Evolutionary conservation across 139 green algal genomes (phyloP).

Genomic region (Nannochloris sp.): DNA sequence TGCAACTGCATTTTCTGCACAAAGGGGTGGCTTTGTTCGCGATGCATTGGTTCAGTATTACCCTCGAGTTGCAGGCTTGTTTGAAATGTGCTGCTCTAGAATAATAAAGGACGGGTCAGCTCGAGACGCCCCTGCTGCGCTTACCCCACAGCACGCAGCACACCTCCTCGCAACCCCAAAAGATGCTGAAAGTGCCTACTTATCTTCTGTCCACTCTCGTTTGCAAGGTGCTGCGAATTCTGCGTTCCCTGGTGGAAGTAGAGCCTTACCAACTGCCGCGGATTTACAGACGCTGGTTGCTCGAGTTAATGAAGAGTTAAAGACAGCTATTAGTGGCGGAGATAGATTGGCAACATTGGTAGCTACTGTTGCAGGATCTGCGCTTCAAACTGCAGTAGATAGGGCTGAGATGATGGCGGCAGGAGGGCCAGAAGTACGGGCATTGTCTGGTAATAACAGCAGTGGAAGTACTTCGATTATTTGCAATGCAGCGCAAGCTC

Average conservation of each 20-base stretch:
- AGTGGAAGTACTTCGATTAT: too few relatives aligned
- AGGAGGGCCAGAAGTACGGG: constrained; percentile 58
- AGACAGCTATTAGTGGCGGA: constrained; percentile 28
- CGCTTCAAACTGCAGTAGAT: constrained; percentile 37
- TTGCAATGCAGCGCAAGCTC: constrained; percentile 55
- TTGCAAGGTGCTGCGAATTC: constrained; percentile 8
- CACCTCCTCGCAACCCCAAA: constrained; percentile 46
- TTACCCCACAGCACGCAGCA: constrained; percentile 34
- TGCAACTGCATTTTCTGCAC: not conserved
- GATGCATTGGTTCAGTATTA: constrained; percentile 63
- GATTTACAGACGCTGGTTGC: constrained; percentile 77
- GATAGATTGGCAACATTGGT: constrained; percentile 41
- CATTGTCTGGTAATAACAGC: constrained; percentile 25
- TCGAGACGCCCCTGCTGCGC: not conserved
- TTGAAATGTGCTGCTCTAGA: constrained; percentile 59
- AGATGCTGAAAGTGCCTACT: constrained; percentile 72
- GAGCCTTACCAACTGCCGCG: constrained; percentile 50
- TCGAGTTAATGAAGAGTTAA: constrained; percentile 80
- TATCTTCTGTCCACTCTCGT: constrained; percentile 40
- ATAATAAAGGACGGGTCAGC: constrained; percentile 58
- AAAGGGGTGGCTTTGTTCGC: constrained; percentile 23
- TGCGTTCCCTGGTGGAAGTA: constrained; percentile 61
- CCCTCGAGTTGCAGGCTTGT: constrained; percentile 59
- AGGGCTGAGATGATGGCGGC: constrained; percentile 64
- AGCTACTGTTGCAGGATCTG: constrained; percentile 36